These are phyloP conservation scores for Ogataea minuta DNA, from an alignment of 805 yeast species.

Conservation along the genomic window DNA sequence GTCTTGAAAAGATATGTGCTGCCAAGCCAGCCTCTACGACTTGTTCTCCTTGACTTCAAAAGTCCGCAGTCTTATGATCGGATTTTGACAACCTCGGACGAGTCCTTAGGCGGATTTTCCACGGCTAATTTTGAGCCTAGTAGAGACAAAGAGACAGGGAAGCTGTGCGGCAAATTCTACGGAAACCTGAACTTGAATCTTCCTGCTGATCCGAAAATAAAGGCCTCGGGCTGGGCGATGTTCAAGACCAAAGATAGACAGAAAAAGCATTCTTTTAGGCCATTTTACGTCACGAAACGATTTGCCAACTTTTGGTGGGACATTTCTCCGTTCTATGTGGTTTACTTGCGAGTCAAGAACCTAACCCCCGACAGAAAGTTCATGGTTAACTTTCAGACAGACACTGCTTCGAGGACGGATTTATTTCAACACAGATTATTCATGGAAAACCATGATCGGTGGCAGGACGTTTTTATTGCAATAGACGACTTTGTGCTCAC, in stretches of 20 bases:
- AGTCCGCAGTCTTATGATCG: constrained; percentile 46
- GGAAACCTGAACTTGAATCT: constrained; percentile 69
- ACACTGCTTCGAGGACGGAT: constrained; percentile 74
- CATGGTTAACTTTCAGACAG: constrained; percentile 78
- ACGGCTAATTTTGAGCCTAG: constrained; percentile 45
- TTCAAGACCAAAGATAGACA: constrained; percentile 71
- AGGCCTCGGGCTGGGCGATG: constrained; percentile 75
- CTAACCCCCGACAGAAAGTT: constrained; percentile 58
- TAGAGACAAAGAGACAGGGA: constrained; percentile 37
- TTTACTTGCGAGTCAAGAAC: constrained; percentile 70
- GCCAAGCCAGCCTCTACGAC: constrained; percentile 22
- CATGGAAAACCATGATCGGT: constrained; percentile 50
- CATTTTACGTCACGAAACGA: constrained; percentile 36
- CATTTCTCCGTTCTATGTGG: constrained; percentile 59
- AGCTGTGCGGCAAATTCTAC: constrained; percentile 58
- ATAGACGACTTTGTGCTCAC: constrained; percentile 78
- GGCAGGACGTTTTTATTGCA: constrained; percentile 84
- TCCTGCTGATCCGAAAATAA: constrained; percentile 62
- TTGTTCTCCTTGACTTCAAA: constrained; percentile 57
- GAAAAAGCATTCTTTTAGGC: constrained; percentile 42
- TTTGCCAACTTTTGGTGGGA: constrained; percentile 59
- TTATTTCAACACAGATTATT: constrained; percentile 80
- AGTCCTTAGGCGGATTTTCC: constrained; percentile 77
- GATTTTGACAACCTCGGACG: constrained; percentile 64
- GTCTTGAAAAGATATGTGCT: constrained; percentile 15